A percentile compares a stretch with the other conserved stretches of the same genome.
These are phyloP conservation scores for Teunomyces stri DNA, from an alignment of 805 yeast genomes.

Conservation along the genomic window DNA sequence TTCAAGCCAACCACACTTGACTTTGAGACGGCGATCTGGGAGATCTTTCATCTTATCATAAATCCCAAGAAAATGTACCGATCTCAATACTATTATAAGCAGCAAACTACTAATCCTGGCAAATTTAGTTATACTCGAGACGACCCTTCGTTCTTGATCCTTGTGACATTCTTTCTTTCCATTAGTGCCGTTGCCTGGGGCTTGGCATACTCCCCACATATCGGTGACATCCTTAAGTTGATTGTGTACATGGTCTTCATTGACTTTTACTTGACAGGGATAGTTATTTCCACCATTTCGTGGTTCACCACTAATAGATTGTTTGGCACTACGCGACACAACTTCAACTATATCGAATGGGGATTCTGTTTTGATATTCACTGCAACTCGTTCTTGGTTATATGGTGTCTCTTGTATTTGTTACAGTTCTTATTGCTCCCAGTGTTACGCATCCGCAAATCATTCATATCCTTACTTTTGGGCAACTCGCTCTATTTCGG, in stretches of 20 bases:
- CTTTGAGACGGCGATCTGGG: conserved; percentile 93
- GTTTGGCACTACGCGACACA: conserved; percentile 34
- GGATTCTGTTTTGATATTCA: conserved; percentile 93
- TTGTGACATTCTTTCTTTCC: conserved; percentile 63
- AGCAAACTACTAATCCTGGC: conserved; percentile 42
- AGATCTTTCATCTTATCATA: conserved; percentile 67
- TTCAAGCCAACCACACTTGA: conserved; percentile 79
- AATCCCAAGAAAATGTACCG: conserved; percentile 82
- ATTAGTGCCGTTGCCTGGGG: conserved; percentile 91
- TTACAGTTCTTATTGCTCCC: conserved; percentile 77
- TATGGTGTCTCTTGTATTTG: conserved; percentile 75
- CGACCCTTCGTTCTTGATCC: conserved; percentile 83
- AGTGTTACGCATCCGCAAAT: conserved; percentile 58
- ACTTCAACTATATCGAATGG: conserved; percentile 67
- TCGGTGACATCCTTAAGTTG: conserved; percentile 60
- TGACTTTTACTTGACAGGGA: conserved; percentile 74
- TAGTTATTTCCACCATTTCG: conserved; percentile 63
- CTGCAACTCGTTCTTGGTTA: conserved; percentile 80
- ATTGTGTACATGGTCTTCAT: conserved; percentile 80
- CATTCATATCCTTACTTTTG: conserved; percentile 60
- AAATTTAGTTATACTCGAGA: conserved; percentile 83
- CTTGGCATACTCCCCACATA: conserved; percentile 65
- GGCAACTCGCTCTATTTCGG: conserved; percentile 79
- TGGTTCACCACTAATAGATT: conserved; percentile 73
- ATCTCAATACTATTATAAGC: conserved; percentile 71